Percentiles rank a stretch among this genome's conserved stretches.
phyloP scores from a whole-genome alignment of 2,329 filamentous ascomycete genomes.

The Botryosphaeria agaves region DNA sequence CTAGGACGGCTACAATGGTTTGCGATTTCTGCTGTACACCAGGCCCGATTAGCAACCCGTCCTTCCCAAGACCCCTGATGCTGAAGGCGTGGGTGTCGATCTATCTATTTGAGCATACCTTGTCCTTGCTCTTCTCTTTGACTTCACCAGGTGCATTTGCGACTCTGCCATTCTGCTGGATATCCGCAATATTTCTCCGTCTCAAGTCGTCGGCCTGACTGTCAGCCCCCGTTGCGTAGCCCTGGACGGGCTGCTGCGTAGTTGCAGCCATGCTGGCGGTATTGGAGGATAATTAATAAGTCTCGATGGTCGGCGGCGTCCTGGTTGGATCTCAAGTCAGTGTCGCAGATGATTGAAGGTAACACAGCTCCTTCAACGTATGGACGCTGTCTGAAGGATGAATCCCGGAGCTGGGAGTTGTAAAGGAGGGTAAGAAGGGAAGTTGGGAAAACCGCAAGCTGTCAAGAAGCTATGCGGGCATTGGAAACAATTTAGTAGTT shows the following conservation, averaged over 20 bases:
- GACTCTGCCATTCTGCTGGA: constrained; percentile 13
- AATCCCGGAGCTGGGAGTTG: background rate
- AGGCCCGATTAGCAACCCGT: constrained; percentile 1
- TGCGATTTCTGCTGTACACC: constrained; percentile 18
- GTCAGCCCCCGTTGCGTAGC: constrained; percentile 20
- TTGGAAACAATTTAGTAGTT: too few species aligned
- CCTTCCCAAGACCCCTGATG: background rate
- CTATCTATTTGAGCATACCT: constrained; percentile 18
- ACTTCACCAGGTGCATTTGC: constrained; percentile 12
- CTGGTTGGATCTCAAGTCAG: background rate
- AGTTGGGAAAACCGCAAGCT: background rate
- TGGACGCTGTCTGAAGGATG: background rate
- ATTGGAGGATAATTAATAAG: background rate
- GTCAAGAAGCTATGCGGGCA: too few species aligned
- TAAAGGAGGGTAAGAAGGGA: background rate
- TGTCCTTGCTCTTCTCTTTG: constrained; percentile 29
- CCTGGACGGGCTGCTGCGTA: constrained; percentile 1
- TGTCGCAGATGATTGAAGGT: background rate
- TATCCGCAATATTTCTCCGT: constrained; percentile 24
- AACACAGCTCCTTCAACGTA: too few species aligned
- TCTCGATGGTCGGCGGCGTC: background rate
- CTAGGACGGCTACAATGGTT: constrained; percentile 44
- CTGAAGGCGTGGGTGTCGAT: background rate
- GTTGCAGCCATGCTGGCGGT: constrained; percentile 9
- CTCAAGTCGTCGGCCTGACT: constrained; percentile 24